Evolutionary conservation across 2,329 filamentous ascomycete genomes (phyloP).

Genomic region (Aspergillus floridensis): DNA sequence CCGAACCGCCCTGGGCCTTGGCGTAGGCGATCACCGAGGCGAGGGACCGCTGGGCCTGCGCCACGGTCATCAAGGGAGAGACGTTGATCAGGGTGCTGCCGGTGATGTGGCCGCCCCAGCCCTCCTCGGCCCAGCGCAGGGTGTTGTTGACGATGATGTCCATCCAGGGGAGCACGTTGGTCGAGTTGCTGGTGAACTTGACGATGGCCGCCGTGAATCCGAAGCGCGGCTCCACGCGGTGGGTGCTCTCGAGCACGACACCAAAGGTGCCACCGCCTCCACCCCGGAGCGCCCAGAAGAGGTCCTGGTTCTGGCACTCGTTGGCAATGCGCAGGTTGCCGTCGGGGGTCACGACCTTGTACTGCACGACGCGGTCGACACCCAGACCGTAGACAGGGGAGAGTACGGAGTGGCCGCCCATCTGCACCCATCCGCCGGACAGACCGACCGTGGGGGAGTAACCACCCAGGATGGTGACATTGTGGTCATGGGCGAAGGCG

Average conservation of each 20-base stretch:
- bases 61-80: conserved; percentile 13
- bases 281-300: conserved; percentile 22
- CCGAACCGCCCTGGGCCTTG: conserved; percentile 13
- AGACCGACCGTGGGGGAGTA: conserved; percentile 17
- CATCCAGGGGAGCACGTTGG: conserved; percentile 20
- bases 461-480: conserved; percentile 25
- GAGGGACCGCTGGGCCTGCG: conserved; percentile 15
- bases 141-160: conserved; percentile 23
- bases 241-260: conserved; percentile 17
- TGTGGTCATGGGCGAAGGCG: conserved; percentile 24
- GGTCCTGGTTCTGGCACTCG: conserved; percentile 19
- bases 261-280: conserved; percentile 21
- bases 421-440: conserved; percentile 29
- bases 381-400: conserved; percentile 29
- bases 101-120: conserved; percentile 24
- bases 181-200: conserved; percentile 17
- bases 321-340: conserved; percentile 17
- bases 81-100: conserved; percentile 19
- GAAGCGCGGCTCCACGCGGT: conserved; percentile 14
- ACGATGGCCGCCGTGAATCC: conserved; percentile 13
- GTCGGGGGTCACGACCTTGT: conserved; percentile 26
- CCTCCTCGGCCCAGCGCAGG: conserved; percentile 20
- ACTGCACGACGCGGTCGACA: conserved; percentile 29
- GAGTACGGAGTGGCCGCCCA: conserved; percentile 30
- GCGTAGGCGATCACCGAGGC: conserved; percentile 13